Evolutionary conservation across 192 early-diverging fungal genomes (phyloP).

Genomic region (Backusella psychrophila): DNA sequence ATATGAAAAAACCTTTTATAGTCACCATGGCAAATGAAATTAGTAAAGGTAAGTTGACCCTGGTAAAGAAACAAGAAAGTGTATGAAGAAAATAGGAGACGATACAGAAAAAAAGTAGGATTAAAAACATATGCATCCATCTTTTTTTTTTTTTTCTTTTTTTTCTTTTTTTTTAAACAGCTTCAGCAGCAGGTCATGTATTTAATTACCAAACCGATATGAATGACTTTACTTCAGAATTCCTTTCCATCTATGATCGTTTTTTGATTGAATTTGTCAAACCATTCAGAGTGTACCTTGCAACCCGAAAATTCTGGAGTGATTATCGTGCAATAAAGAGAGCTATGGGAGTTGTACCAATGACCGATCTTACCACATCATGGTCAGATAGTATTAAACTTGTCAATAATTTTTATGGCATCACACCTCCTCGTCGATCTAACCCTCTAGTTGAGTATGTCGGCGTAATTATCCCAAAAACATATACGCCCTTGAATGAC

Average conservation of each 20-base stretch:
- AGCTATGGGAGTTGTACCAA: background rate
- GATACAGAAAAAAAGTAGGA: background rate
- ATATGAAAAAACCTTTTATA: slow-evolving; percentile 16
- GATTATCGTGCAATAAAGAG: background rate
- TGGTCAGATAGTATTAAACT: slow-evolving; percentile 18
- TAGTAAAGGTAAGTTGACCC: background rate
- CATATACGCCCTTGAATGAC: slow-evolving; percentile 11
- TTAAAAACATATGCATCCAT: background rate
- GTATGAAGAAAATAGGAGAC: background rate
- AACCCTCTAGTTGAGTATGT: slow-evolving; percentile 24
- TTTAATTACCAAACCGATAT: background rate
- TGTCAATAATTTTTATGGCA: slow-evolving; percentile 22
- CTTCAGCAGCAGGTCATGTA: background rate
- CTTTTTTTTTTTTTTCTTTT: background rate
- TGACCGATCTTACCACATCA: too few relatives aligned
- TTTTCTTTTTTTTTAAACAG: too few relatives aligned
- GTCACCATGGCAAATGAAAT: slow-evolving; percentile 13
- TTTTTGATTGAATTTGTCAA: background rate
- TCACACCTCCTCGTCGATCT: slow-evolving; percentile 14
- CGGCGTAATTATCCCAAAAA: slow-evolving; percentile 29
- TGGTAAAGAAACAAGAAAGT: background rate
- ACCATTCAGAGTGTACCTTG: background rate
- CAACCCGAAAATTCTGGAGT: background rate
- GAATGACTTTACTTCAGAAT: background rate
- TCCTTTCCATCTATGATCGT: background rate